Evolutionary conservation across 306 rosid species (phyloP).

Genomic region (Senna tora): DNA sequence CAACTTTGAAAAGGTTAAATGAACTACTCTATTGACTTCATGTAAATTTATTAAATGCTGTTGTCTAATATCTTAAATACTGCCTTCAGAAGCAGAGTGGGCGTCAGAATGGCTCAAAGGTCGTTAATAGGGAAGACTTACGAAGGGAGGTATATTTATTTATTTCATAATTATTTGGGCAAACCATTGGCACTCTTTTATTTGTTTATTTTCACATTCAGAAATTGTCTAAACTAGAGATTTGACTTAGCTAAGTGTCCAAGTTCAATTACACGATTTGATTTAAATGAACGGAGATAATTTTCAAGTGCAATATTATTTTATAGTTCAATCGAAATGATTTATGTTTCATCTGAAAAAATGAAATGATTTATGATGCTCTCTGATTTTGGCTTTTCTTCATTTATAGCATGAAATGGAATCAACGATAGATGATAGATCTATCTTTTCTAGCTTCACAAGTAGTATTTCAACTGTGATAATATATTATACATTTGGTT

Average conservation of each 20-base stretch:
- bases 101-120: conserved; percentile 35
- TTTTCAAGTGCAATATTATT: not conserved
- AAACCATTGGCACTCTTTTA: not conserved
- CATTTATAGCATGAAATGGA: conserved; percentile 7
- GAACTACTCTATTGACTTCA: conserved; percentile 28
- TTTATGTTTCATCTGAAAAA: too few species aligned
- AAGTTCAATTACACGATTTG: not conserved
- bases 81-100: conserved; percentile 57
- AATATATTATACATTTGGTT: conserved; percentile 16
- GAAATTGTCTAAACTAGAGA: not conserved
- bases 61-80: conserved; percentile 42
- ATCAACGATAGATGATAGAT: not conserved
- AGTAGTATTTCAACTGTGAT: conserved; percentile 1
- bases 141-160: conserved; percentile 58
- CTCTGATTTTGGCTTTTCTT: not conserved
- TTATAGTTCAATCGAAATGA: conserved; percentile 7
- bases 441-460: not conserved
- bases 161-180: not conserved
- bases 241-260: not conserved
- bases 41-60: conserved; percentile 31
- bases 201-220: not conserved
- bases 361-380: not conserved
- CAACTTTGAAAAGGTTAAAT: conserved; percentile 61
- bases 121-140: conserved; percentile 55
- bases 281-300: not conserved